phyloP scores from a whole-genome alignment of 345 rosid species.

The Kandelia obovata region DNA sequence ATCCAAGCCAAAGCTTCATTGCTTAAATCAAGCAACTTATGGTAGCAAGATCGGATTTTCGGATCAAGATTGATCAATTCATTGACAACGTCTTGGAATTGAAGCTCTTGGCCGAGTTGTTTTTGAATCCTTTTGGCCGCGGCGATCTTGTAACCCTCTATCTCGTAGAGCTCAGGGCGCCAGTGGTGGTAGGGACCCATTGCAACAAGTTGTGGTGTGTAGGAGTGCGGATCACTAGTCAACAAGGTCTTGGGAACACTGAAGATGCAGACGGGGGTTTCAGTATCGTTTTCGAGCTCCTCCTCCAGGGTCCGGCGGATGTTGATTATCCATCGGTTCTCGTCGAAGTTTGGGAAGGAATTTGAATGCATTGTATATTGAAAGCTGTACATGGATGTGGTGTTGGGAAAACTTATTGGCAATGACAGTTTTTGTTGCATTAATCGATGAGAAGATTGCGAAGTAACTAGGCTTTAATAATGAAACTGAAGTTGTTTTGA shows the following conservation, averaged over 20 bases:
- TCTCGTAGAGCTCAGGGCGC: conserved; percentile 64
- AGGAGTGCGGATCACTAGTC: conserved; percentile 47
- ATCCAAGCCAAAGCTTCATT: conserved; percentile 69
- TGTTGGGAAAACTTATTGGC: no score
- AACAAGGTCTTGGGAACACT: conserved; percentile 54
- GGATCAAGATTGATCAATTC: conserved; percentile 35
- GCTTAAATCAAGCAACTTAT: conserved; percentile 43
- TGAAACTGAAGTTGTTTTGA: no score
- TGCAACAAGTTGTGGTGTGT: conserved; percentile 68
- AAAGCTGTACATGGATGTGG: conserved; percentile 2
- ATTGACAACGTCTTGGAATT: conserved; percentile 47
- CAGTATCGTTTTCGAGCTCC: conserved; percentile 18
- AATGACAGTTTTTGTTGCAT: neutral
- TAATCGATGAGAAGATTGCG: neutral
- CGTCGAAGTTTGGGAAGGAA: conserved; percentile 44
- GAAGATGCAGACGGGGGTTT: conserved; percentile 52
- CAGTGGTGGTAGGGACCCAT: conserved; percentile 74
- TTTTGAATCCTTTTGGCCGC: conserved; percentile 49
- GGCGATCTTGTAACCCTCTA: conserved; percentile 59
- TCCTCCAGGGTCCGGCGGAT: conserved; percentile 38
- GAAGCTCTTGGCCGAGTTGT: conserved; percentile 24
- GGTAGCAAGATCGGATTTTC: conserved; percentile 53
- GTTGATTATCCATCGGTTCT: conserved; percentile 54
- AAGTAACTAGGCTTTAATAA: no score
- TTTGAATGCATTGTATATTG: conserved; percentile 16